Percentiles rank a stretch among this genome's conserved stretches.
These are phyloP conservation scores for Xylariaceae sp. DNA, from an alignment of 2,329 filamentous ascomycete genomes.

Conservation along the genomic window DNA sequence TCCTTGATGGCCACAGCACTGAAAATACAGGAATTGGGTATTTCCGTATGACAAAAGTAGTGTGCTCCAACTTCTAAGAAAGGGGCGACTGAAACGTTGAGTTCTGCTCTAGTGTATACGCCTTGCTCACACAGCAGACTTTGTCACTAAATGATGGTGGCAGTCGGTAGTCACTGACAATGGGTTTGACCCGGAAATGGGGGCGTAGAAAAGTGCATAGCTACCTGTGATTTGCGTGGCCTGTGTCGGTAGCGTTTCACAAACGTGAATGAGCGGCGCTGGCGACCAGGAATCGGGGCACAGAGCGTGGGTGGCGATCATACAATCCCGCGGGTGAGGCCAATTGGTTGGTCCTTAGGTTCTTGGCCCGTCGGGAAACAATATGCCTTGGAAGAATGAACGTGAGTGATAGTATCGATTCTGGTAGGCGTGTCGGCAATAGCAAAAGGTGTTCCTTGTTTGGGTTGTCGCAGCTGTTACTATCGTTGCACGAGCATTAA, in stretches of 20 bases:
- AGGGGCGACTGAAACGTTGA: too few relatives aligned
- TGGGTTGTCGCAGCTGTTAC: constrained; percentile 2
- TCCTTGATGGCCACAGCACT: too few relatives aligned
- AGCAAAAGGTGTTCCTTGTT: background rate
- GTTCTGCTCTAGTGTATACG: too few relatives aligned
- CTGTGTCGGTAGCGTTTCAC: constrained; percentile 30
- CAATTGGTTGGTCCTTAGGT: constrained; percentile 5
- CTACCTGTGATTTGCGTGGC: constrained; percentile 20
- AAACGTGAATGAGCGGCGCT: constrained; percentile 17
- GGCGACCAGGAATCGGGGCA: constrained; percentile 19
- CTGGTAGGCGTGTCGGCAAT: background rate
- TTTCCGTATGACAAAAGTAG: too few relatives aligned
- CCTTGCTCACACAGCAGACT: too few relatives aligned
- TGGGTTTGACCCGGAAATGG: constrained; percentile 12
- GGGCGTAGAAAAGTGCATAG: constrained; percentile 15
- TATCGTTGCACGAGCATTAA: constrained; percentile 18
- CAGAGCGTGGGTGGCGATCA: constrained; percentile 25
- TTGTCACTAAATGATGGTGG: constrained; percentile 2
- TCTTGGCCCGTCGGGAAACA: constrained; percentile 4
- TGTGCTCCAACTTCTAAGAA: too few relatives aligned
- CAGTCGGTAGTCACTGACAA: too few relatives aligned
- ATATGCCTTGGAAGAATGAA: background rate
- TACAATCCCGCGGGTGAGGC: constrained; percentile 8
- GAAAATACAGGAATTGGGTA: too few relatives aligned
- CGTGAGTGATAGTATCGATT: constrained; percentile 1